Conservation (phyloP, 371 early-diverging fungal species). For the Lichtheimia ramosa region DNA sequence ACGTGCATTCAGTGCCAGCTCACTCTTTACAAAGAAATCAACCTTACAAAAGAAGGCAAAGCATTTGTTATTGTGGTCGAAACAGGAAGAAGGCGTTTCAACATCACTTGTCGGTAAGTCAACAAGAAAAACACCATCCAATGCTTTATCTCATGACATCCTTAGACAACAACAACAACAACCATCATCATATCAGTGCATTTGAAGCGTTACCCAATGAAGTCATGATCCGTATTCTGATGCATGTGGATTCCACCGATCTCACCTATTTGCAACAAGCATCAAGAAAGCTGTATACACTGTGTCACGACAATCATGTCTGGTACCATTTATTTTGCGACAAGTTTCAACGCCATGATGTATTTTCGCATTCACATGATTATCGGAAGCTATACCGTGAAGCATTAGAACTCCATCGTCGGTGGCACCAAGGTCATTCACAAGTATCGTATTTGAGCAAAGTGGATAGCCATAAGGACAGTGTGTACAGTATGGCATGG, state of each 20-base stretch:
- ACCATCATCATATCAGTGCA: neutral
- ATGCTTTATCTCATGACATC: neutral
- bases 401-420: conserved; percentile 19
- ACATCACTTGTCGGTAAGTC: neutral
- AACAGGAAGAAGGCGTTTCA: neutral
- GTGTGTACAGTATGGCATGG: conserved; percentile 91
- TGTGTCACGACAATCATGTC: conserved; percentile 18
- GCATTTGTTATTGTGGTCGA: neutral
- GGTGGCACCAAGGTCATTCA: conserved; percentile 35
- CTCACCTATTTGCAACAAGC: conserved; percentile 23
- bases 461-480: conserved; percentile 78
- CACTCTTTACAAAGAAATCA: neutral
- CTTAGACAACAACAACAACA: too few species aligned
- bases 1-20: conserved; percentile 1
- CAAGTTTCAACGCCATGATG: neutral
- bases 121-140: neutral
- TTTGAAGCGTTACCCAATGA: conserved; percentile 24
- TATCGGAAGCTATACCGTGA: conserved; percentile 26
- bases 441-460: conserved; percentile 37
- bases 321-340: conserved; percentile 20
- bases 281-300: conserved; percentile 13
- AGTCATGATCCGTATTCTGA: conserved; percentile 22
- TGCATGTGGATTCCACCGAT: conserved; percentile 17
- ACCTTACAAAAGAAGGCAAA: conserved; percentile 2
- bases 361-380: neutral